Percentiles rank a stretch among this genome's conserved stretches.
Conservation (phyloP, 495 filamentous ascomycete species). For the Penicillium robsamsonii region DNA sequence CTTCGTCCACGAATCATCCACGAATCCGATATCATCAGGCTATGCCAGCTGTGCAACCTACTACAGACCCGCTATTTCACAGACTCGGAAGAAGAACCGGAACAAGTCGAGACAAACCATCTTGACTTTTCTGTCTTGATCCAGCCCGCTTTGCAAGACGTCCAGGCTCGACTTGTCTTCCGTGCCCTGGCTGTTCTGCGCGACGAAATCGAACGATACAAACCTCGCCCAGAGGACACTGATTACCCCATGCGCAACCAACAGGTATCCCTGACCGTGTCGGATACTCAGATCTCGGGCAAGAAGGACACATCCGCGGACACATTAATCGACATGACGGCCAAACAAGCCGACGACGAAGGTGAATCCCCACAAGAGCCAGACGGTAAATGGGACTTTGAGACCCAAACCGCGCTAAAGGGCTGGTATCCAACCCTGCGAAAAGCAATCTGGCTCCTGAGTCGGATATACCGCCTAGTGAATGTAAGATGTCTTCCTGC, state of each 20-base stretch:
- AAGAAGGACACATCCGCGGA: slow-evolving; percentile 43
- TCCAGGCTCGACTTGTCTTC: slow-evolving; percentile 72
- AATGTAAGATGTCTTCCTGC: slow-evolving; percentile 46
- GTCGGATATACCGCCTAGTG: slow-evolving; percentile 78
- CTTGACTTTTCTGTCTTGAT: slow-evolving; percentile 68
- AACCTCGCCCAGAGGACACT: slow-evolving; percentile 65
- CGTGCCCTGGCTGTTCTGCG: slow-evolving; percentile 65
- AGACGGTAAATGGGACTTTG: slow-evolving; percentile 53
- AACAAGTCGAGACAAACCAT: slow-evolving; percentile 50
- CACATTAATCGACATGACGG: slow-evolving; percentile 47
- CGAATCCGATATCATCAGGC: slow-evolving; percentile 67
- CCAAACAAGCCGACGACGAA: slow-evolving; percentile 52
- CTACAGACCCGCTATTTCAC: slow-evolving; percentile 81
- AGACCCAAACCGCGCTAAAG: slow-evolving; percentile 47
- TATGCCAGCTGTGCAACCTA: slow-evolving; percentile 78
- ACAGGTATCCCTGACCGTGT: slow-evolving; percentile 47
- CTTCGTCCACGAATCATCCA: slow-evolving; percentile 68
- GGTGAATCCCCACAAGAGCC: slow-evolving; percentile 43
- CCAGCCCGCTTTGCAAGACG: slow-evolving; percentile 67
- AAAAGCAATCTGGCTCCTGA: slow-evolving; percentile 78
- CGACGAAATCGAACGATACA: slow-evolving; percentile 68
- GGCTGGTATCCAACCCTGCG: slow-evolving; percentile 68
- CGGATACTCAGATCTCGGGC: slow-evolving; percentile 47
- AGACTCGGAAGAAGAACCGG: slow-evolving; percentile 67
- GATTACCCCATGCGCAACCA: slow-evolving; percentile 59